Evolutionary conservation across 139 green algal genomes (phyloP), one percentile per base, ranked within the genome.

Genomic region (Desmodesmus armatus): DNA sequence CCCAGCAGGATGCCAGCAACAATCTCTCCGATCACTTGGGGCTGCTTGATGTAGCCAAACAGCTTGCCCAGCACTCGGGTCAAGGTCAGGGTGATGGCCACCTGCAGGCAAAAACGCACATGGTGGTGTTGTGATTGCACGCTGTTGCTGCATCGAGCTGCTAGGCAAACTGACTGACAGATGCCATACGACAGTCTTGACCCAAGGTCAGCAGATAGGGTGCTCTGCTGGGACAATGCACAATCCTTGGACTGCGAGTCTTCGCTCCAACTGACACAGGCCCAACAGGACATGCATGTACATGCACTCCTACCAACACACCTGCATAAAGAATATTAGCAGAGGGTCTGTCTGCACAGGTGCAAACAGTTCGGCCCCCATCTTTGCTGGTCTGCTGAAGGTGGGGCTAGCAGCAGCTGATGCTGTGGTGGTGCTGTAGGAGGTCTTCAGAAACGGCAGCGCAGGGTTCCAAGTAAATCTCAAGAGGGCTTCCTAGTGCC

Each of bases 21-120:
- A 39, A 86, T 86, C 51, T 86, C 80, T 11, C 80, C 80, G 21
- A 86, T 71, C 29, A 86, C 80, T 27, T 79, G 65, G 17, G 80
- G 80, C 67, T 86, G 80, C 3, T 79, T 41, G 2, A 86, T 6
- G 67, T 79, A 86, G 44, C 80, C 62, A 27, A 86, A 71, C 40
- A 71, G 21, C 60, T 60, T 55, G 47, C 80, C 80, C 43, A 86
- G 67, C 1, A 69, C 41, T 15, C 80, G 65, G 23, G 80, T 86
- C n/a, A 86, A 25, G 2, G 69, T 35, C 11, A 86, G 80, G 21
- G 80, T 86, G n/a, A 86, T 35, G 44, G 80, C 80, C 35, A 86
- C 23, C 80, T 86, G 80, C 40, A 60, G 19, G n/a, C n/a, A n/a
- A n/a, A n/a, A n/a, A n/a, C n/a, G n/a, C n/a, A n/a, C n/a, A n/a